phyloP scores from a whole-genome alignment of 2,329 filamentous ascomycete genomes.

The Colletotrichum limetticola region DNA sequence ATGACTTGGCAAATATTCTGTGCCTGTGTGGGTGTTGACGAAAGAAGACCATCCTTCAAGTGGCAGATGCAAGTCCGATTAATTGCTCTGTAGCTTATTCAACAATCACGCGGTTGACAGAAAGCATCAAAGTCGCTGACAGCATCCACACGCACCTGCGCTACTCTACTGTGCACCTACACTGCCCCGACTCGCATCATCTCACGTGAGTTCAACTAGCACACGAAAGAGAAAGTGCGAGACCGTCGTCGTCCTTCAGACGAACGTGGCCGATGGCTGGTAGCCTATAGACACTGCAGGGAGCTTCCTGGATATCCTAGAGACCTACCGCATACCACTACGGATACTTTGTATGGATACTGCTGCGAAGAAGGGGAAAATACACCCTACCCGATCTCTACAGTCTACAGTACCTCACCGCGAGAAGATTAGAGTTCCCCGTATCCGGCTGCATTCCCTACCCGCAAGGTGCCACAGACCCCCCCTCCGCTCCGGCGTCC shows the following conservation, averaged over 20 bases:
- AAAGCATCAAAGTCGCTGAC: not conserved
- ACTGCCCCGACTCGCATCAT: not conserved
- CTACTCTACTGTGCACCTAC: not conserved
- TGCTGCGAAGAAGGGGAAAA: not conserved
- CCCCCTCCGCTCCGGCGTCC: not conserved
- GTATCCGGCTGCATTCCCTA: not conserved
- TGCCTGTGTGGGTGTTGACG: too few species aligned
- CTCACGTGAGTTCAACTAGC: not conserved
- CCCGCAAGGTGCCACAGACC: not conserved
- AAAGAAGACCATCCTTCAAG: too few species aligned
- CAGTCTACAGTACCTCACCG: not conserved
- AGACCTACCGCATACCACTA: too few species aligned
- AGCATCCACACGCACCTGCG: not conserved
- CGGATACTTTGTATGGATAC: too few species aligned
- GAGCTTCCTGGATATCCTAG: not conserved
- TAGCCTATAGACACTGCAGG: not conserved
- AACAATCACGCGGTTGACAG: not conserved
- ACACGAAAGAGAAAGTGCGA: not conserved
- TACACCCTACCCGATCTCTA: not conserved
- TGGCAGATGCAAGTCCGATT: too few species aligned
- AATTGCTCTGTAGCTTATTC: too few species aligned
- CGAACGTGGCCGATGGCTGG: conserved; percentile 7
- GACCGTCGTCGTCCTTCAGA: not conserved
- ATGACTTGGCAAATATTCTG: too few species aligned
- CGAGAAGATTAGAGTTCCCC: not conserved